A percentile compares a stretch with the other conserved stretches of the same genome.
These are phyloP conservation scores for Schizonepeta tenuifolia DNA, from an alignment of 257 asterid species.

Conservation along the genomic window DNA sequence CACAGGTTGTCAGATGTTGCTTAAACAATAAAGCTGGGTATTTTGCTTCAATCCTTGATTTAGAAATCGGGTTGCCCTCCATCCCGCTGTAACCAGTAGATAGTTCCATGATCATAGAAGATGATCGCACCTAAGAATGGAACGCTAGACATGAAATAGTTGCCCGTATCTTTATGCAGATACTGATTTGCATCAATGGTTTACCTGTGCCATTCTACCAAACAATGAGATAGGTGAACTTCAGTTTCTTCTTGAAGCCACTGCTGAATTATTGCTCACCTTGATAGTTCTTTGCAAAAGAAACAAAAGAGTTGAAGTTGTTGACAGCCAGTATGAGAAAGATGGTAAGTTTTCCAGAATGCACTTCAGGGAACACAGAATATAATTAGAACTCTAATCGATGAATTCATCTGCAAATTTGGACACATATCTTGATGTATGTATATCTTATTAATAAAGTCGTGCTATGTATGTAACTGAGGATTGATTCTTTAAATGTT, in stretches of 20 bases:
- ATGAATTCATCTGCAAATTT: too few species aligned
- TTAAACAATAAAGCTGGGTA: constrained; percentile 90
- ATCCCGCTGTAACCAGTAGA: constrained; percentile 93
- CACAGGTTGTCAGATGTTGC: constrained; percentile 93
- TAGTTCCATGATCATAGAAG: constrained; percentile 67
- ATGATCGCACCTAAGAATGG: constrained; percentile 64
- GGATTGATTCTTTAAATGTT: too few species aligned
- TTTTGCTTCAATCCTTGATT: constrained; percentile 85
- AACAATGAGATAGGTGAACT: constrained; percentile 77
- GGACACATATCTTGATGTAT: too few species aligned
- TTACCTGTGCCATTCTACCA: constrained; percentile 93
- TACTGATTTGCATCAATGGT: constrained; percentile 32
- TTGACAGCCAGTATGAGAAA: constrained; percentile 86
- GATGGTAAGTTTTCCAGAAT: too few species aligned
- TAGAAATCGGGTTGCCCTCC: constrained; percentile 70
- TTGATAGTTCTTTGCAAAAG: constrained; percentile 84
- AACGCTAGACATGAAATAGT: constrained; percentile 35
- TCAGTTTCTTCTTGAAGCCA: constrained; percentile 63
- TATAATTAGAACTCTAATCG: too few species aligned
- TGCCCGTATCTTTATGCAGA: constrained; percentile 24
- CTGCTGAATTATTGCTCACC: constrained; percentile 67
- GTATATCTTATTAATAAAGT: too few species aligned
- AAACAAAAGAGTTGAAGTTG: constrained; percentile 82
- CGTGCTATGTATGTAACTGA: too few species aligned
- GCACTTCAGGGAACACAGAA: too few species aligned